Evolutionary conservation across 208 protist genomes (phyloP).

Genomic region (Trypanosoma lewisi): DNA sequence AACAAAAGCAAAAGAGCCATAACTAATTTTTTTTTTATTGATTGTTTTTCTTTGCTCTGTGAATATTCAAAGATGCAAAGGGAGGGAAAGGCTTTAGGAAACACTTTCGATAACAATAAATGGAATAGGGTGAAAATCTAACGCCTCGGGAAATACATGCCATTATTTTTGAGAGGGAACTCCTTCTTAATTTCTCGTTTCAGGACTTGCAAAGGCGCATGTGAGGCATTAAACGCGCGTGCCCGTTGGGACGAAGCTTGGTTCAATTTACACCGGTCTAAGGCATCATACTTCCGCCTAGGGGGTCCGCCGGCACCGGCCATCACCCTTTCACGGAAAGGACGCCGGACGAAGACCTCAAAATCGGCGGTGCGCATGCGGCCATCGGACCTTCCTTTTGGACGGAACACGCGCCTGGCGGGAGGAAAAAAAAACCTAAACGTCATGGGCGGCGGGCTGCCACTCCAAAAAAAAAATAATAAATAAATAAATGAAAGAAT

Average conservation of each 20-base stretch:
- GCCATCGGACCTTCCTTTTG: constrained; percentile 39
- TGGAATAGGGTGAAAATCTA: no score
- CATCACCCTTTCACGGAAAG: constrained; percentile 37
- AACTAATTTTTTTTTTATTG: no score
- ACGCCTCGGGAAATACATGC: constrained; percentile 12
- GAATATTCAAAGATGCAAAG: no score
- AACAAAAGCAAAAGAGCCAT: constrained; percentile 13
- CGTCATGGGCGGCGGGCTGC: constrained; percentile 17
- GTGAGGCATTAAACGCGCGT: constrained; percentile 19
- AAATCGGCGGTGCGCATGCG: constrained; percentile 30
- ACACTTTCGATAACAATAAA: neutral
- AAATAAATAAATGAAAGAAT: constrained; percentile 21
- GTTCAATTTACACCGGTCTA: constrained; percentile 26
- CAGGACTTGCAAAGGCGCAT: constrained; percentile 26
- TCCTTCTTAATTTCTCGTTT: constrained; percentile 31
- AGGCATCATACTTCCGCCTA: constrained; percentile 23
- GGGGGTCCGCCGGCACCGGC: constrained; percentile 7
- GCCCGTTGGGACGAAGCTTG: constrained; percentile 1
- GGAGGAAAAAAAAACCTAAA: constrained; percentile 49
- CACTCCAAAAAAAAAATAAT: constrained; percentile 21
- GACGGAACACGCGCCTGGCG: constrained; percentile 18
- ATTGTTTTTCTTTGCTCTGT: no score
- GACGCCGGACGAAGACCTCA: constrained; percentile 30
- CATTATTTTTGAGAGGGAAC: neutral
- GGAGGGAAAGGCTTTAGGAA: no score